Conservation (phyloP, 768 basidiomycete species). For the Termitomyces sp. region DNA sequence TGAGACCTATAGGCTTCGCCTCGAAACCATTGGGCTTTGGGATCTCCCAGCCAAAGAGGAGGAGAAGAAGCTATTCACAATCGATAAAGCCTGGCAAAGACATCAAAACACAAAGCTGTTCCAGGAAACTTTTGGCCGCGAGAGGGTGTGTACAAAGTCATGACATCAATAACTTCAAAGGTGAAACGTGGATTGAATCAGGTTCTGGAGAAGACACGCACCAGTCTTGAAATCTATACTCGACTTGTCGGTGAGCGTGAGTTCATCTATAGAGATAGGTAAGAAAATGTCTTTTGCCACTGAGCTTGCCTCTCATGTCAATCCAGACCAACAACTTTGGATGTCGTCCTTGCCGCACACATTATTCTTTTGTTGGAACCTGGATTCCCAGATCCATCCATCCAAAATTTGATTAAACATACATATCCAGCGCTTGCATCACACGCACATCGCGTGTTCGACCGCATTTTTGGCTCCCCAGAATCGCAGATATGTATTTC, state of each 20-base stretch:
- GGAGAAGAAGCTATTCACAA: slow-evolving; percentile 37
- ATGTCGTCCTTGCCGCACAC: slow-evolving; percentile 64
- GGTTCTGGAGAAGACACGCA: slow-evolving; percentile 55
- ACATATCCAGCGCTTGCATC: slow-evolving; percentile 52
- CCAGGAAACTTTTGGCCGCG: slow-evolving; percentile 53
- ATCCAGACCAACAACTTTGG: slow-evolving; percentile 54
- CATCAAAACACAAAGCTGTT: slow-evolving; percentile 30
- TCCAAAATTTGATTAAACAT: slow-evolving; percentile 47
- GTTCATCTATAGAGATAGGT: slow-evolving; percentile 51
- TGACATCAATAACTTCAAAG: background rate
- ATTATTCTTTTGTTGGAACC: slow-evolving; percentile 53
- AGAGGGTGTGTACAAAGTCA: slow-evolving; percentile 43
- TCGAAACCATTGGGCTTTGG: slow-evolving; percentile 67
- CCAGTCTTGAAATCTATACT: slow-evolving; percentile 51
- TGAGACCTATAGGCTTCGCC: slow-evolving; percentile 44
- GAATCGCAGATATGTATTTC: slow-evolving; percentile 13
- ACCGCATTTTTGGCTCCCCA: slow-evolving; percentile 17
- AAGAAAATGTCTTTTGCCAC: slow-evolving; percentile 8
- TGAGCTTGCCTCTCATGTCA: background rate
- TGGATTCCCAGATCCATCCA: slow-evolving; percentile 54
- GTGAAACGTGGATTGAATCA: slow-evolving; percentile 18
- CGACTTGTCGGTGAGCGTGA: slow-evolving; percentile 43
- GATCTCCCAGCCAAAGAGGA: slow-evolving; percentile 33
- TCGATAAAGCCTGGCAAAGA: slow-evolving; percentile 23
- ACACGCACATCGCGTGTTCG: slow-evolving; percentile 50